A percentile compares a stretch with the other conserved stretches of the same genome.
These are phyloP conservation scores for Saccharomyces uvarum DNA, from an alignment of 1,139 yeast genomes.

Conservation along the genomic window DNA sequence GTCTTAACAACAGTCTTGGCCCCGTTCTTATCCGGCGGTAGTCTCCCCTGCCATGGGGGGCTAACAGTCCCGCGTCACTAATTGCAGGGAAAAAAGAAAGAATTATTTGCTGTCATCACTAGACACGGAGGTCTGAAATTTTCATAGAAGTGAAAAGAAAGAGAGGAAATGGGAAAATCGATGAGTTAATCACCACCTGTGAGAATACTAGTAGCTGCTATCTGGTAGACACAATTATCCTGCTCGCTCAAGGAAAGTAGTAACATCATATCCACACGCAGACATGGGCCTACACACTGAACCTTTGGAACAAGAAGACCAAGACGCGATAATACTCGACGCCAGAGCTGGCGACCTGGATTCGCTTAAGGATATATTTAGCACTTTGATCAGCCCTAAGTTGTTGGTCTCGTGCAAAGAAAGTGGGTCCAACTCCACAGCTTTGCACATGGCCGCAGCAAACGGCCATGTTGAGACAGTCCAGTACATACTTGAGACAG, in stretches of 20 bases:
- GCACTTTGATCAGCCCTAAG: conserved; percentile 47
- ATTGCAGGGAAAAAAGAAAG: background rate
- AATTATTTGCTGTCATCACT: background rate
- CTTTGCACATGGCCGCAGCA: conserved; percentile 91
- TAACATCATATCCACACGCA: background rate
- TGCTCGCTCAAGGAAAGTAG: background rate
- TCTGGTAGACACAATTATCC: background rate
- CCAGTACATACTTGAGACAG: conserved; percentile 47
- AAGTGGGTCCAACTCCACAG: conserved; percentile 58
- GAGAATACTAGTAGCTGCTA: background rate
- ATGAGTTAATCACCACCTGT: background rate
- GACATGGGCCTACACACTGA: conserved; percentile 32
- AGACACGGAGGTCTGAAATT: background rate
- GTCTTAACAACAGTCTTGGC: background rate
- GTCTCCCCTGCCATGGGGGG: background rate
- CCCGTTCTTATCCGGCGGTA: background rate
- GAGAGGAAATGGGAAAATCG: background rate
- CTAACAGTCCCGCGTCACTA: background rate
- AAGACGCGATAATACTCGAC: conserved; percentile 71
- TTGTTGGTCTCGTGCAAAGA: conserved; percentile 41
- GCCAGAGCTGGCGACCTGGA: conserved; percentile 85
- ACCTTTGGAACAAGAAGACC: conserved; percentile 55
- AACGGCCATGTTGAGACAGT: conserved; percentile 79
- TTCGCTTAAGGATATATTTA: conserved; percentile 58
- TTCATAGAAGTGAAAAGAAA: background rate